Conservation (phyloP, 805 yeast species). For the Spencermartinsiella europaea region DNA sequence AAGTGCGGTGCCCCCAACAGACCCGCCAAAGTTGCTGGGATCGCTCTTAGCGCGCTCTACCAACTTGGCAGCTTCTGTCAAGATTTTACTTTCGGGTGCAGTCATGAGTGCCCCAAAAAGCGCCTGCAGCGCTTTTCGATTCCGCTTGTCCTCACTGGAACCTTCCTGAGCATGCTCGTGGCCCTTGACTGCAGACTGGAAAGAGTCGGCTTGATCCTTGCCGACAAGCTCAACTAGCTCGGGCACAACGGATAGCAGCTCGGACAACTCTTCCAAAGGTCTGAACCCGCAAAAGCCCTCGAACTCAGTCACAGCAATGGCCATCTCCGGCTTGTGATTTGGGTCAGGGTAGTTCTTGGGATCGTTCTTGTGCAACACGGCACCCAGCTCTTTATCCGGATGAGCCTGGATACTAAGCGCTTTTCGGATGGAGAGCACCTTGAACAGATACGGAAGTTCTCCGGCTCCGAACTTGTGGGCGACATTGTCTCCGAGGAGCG, state of each 20-base stretch:
- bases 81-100: slow-evolving; percentile 57
- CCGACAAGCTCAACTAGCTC: slow-evolving; percentile 74
- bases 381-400: slow-evolving; percentile 85
- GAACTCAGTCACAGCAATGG: slow-evolving; percentile 89
- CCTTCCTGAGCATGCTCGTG: slow-evolving; percentile 38
- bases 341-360: slow-evolving; percentile 96
- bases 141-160: slow-evolving; percentile 48
- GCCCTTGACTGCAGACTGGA: slow-evolving; percentile 28
- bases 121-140: slow-evolving; percentile 62
- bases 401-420: slow-evolving; percentile 96
- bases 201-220: slow-evolving; percentile 48
- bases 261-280: slow-evolving; percentile 74
- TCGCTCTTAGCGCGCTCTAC: slow-evolving; percentile 57
- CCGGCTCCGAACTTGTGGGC: slow-evolving; percentile 62
- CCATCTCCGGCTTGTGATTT: slow-evolving; percentile 99
- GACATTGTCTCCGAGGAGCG: slow-evolving; percentile 54
- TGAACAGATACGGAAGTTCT: slow-evolving; percentile 88
- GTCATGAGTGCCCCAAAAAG: slow-evolving; percentile 84
- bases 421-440: slow-evolving; percentile 87
- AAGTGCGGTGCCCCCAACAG: slow-evolving; percentile 40
- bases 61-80: slow-evolving; percentile 52
- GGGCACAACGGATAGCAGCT: slow-evolving; percentile 64
- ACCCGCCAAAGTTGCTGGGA: slow-evolving; percentile 51
- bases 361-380: slow-evolving; percentile 68
- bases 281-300: slow-evolving; percentile 98